Conservation (phyloP, 306 rosid genomes). For the Aeschynomene evenia region DNA sequence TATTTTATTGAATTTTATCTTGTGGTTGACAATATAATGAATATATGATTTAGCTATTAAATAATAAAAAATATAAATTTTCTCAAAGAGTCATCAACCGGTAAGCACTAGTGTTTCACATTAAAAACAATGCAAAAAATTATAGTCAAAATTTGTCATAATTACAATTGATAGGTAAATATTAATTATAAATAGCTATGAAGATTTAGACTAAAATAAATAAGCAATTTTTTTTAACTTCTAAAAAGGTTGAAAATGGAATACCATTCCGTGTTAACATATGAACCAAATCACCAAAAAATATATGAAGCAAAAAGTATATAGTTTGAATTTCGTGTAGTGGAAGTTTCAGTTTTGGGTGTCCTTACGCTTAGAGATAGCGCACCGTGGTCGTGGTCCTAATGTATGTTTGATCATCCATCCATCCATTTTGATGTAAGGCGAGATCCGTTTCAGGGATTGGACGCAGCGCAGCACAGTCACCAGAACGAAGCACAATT, state of each 20-base stretch:
- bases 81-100: not conserved
- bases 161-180: not conserved
- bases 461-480: conserved; percentile 19
- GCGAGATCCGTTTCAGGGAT: conserved; percentile 52
- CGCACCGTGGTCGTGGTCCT: too few relatives aligned
- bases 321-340: not conserved
- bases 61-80: too few relatives aligned
- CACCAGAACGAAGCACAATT: conserved; percentile 46
- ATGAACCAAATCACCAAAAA: too few relatives aligned
- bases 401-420: not conserved
- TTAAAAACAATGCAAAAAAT: not conserved
- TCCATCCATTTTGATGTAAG: conserved; percentile 44
- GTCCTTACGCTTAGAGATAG: conserved; percentile 7
- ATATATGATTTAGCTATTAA: too few relatives aligned
- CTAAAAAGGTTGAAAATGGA: not conserved
- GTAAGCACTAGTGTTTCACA: too few relatives aligned
- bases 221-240: not conserved
- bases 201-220: not conserved
- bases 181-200: not conserved
- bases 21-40: too few relatives aligned
- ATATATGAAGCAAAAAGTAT: too few relatives aligned
- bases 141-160: not conserved
- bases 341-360: not conserved
- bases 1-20: too few relatives aligned
- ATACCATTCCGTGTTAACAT: not conserved